Base-by-base conservation (phyloP, 2,329 filamentous ascomycete genomes). In the Cladophialophora chaetospira region DNA sequence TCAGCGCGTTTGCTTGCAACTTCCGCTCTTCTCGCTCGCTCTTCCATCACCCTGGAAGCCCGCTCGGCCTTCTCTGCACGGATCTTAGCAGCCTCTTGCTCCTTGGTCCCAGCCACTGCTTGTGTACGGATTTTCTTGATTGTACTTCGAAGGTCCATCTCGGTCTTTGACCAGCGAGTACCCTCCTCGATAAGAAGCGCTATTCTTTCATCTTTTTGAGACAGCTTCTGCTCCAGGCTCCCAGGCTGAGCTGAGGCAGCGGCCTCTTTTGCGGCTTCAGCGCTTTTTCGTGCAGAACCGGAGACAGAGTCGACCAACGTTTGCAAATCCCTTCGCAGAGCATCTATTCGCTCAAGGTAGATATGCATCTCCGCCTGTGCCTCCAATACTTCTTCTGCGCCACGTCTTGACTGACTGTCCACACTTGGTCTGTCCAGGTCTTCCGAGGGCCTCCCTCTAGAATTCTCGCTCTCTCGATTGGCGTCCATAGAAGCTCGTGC, bases 121-220 rank as follows among this genome's bases (percentile, higher is more conserved):
- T 82, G 80, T 46, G 76, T 70, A 11, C 82, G 78, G 57, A 97
- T 74, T 68, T 90, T 92, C 72, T 94, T 96, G 66, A 97, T 89
- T 3, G 87, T 86, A 4, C 84, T 84, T 59, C 93, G 81, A 62
- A 95, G 87, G 68, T 91, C 91, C 72, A 97, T 83, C 70, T 99
- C 94, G 0, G 84, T 88, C 65, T 88, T 89, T 1, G 91, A 92
- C 6, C 97, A 79, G 64, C 88, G 91, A 66, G 94, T 89, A 0
- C 95, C 94, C 75, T 99, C 94, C 65, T 96, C 88, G 79, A 99
- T 88, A 10, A 99, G 77, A 44, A 92, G 77, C 2, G 92, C 90
- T 66, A 97, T 95, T 70, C 89, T 89, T 66, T 93, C 87, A 66
- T 97, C 92, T 69, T 91, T 96, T 67, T 96, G 91, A 1, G 90